Evolutionary conservation across 2,329 filamentous ascomycete species (phyloP).

Genomic region (Thermoascus crustaceus): DNA sequence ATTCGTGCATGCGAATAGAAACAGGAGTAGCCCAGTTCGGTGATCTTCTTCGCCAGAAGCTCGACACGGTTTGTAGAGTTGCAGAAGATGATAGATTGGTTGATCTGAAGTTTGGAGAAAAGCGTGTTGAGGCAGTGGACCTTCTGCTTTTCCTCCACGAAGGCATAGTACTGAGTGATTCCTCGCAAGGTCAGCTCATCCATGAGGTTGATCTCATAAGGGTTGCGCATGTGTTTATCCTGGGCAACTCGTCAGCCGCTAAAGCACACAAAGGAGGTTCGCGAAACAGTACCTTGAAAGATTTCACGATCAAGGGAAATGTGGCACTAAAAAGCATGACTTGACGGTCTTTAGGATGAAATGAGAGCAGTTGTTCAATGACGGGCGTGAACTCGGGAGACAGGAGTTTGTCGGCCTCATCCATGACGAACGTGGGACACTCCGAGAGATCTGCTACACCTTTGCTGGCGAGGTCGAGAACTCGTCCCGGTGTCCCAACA

Average conservation of each 20-base stretch:
- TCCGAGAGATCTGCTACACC: constrained; percentile 92
- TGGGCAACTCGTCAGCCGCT: constrained; percentile 22
- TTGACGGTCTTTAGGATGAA: constrained; percentile 94
- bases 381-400: constrained; percentile 95
- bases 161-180: constrained; percentile 98
- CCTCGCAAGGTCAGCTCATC: constrained; percentile 95
- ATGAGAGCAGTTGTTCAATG: constrained; percentile 89
- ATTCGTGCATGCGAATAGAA: constrained; percentile 99
- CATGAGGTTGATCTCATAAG: constrained; percentile 99
- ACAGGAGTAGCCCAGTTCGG: constrained; percentile 96
- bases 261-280: not conserved
- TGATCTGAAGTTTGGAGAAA: constrained; percentile 98
- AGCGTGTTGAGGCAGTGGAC: constrained; percentile 98
- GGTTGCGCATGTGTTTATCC: constrained; percentile 93
- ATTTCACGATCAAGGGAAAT: constrained; percentile 93
- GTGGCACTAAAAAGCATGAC: constrained; percentile 99
- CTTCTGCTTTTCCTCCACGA: constrained; percentile 98
- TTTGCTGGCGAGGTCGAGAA: constrained; percentile 92
- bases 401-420: constrained; percentile 95
- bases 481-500: constrained; percentile 92
- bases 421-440: constrained; percentile 98
- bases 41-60: constrained; percentile 97
- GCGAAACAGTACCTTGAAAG: constrained; percentile 57
- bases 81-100: constrained; percentile 99
- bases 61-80: constrained; percentile 99